Percentiles rank a stretch among this genome's conserved stretches.
These are phyloP conservation scores for Boletellus emodensis DNA, from an alignment of 768 basidiomycete genomes.

Conservation along the genomic window DNA sequence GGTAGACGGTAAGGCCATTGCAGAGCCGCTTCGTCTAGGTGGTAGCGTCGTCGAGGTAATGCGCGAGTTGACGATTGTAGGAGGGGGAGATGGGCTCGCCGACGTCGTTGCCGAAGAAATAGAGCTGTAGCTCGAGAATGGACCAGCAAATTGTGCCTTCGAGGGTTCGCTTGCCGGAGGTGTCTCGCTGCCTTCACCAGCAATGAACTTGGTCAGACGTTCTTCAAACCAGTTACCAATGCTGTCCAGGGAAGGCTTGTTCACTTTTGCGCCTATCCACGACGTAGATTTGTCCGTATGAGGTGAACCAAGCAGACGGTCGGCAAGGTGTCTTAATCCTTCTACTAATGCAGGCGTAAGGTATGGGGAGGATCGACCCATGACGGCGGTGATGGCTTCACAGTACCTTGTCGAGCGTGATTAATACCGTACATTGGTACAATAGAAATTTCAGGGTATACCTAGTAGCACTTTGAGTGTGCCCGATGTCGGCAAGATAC, in stretches of 20 bases:
- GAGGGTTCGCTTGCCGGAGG: slow-evolving; percentile 33
- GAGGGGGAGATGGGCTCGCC: slow-evolving; percentile 73
- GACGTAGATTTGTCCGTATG: slow-evolving; percentile 74
- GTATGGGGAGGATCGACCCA: slow-evolving; percentile 61
- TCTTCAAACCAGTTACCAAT: slow-evolving; percentile 92
- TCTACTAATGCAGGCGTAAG: slow-evolving; percentile 63
- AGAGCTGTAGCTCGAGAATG: slow-evolving; percentile 90
- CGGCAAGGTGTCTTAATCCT: slow-evolving; percentile 72
- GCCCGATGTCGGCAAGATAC: slow-evolving; percentile 75
- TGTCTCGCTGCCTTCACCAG: slow-evolving; percentile 73
- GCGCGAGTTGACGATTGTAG: slow-evolving; percentile 41
- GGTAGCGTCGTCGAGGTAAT: slow-evolving; percentile 36
- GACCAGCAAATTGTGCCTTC: slow-evolving; percentile 54
- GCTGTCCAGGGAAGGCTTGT: slow-evolving; percentile 88
- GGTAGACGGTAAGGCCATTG: slow-evolving; percentile 54
- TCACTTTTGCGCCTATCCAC: slow-evolving; percentile 84
- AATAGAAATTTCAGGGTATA: slow-evolving; percentile 26
- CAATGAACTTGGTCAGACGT: slow-evolving; percentile 89
- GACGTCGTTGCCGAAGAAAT: slow-evolving; percentile 82
- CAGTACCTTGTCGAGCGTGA: slow-evolving; percentile 73
- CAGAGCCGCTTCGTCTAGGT: slow-evolving; percentile 64
- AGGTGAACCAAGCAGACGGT: slow-evolving; percentile 71
- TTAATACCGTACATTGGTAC: slow-evolving; percentile 1
- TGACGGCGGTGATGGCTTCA: slow-evolving; percentile 74
- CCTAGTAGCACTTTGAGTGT: slow-evolving; percentile 73